These are phyloP conservation scores for Orbilia blumenaviensis DNA, from an alignment of 2,329 filamentous ascomycete species.

Conservation along the genomic window DNA sequence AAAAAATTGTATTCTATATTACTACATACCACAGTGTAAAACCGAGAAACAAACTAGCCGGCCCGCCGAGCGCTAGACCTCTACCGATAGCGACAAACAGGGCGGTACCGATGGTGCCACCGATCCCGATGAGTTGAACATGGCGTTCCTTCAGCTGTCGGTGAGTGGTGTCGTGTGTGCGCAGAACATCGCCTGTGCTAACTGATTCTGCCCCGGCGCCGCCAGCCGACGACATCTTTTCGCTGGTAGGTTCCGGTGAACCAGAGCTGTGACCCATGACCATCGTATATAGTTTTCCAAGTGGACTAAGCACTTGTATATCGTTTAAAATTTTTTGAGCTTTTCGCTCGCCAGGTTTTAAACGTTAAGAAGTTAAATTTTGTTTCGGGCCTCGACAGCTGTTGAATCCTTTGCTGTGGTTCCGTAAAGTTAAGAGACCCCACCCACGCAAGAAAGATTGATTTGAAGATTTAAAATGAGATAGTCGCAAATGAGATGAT, in stretches of 20 bases:
- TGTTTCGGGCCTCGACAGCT: no score
- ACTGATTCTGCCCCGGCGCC: constrained; percentile 12
- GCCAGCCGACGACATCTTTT: not conserved
- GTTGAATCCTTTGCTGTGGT: no score
- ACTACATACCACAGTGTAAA: constrained; percentile 67
- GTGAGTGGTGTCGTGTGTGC: constrained; percentile 58
- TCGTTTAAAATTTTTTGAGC: no score
- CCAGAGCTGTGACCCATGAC: no score
- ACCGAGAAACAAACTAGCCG: constrained; percentile 62
- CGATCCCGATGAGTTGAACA: constrained; percentile 71
- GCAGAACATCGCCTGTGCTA: constrained; percentile 6
- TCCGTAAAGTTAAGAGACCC: no score
- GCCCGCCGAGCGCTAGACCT: constrained; percentile 69
- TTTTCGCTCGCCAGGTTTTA: no score
- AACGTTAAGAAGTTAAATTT: no score
- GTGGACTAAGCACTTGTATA: no score
- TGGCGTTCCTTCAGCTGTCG: constrained; percentile 67
- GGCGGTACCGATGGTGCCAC: constrained; percentile 72
- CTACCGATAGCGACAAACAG: constrained; percentile 70
- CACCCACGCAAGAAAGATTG: no score
- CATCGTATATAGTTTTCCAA: not conserved
- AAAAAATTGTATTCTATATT: no score
- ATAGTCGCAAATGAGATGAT: no score
- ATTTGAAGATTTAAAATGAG: no score
- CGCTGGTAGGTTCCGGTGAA: not conserved